Conservation (phyloP, 495 filamentous ascomycete species). For the Astrothelium macrocarpum region DNA sequence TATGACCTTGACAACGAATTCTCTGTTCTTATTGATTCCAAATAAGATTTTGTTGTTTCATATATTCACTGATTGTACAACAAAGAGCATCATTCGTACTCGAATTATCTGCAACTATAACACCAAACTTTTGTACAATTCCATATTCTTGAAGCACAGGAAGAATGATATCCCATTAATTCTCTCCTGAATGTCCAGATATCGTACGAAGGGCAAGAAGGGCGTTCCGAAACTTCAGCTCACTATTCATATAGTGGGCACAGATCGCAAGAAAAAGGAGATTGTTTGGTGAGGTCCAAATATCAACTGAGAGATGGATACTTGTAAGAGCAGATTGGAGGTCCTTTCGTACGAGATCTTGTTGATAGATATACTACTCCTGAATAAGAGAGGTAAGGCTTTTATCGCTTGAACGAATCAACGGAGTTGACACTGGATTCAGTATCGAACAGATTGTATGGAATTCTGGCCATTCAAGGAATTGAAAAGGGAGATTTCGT, state of each 20-base stretch:
- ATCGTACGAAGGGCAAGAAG: background rate
- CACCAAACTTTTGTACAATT: background rate
- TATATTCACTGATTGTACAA: background rate
- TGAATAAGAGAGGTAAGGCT: background rate
- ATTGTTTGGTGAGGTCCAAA: background rate
- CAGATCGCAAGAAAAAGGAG: background rate
- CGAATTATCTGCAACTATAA: background rate
- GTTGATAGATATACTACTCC: background rate
- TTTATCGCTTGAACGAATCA: background rate
- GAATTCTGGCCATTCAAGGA: background rate
- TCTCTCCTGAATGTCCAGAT: background rate
- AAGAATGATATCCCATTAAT: background rate
- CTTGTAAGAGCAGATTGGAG: background rate
- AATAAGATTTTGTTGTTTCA: background rate
- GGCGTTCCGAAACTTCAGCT: background rate
- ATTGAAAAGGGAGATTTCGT: background rate
- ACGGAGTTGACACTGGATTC: background rate
- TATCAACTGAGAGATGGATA: background rate
- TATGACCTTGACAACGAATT: background rate
- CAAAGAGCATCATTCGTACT: background rate
- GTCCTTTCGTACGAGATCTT: background rate
- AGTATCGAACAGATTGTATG: background rate
- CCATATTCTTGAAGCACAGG: background rate
- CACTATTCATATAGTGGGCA: background rate
- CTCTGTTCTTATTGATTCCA: background rate